Percentiles rank a stretch among this genome's conserved stretches.
Conservation (phyloP, 768 basidiomycete genomes). For the Pluteus cervinus region DNA sequence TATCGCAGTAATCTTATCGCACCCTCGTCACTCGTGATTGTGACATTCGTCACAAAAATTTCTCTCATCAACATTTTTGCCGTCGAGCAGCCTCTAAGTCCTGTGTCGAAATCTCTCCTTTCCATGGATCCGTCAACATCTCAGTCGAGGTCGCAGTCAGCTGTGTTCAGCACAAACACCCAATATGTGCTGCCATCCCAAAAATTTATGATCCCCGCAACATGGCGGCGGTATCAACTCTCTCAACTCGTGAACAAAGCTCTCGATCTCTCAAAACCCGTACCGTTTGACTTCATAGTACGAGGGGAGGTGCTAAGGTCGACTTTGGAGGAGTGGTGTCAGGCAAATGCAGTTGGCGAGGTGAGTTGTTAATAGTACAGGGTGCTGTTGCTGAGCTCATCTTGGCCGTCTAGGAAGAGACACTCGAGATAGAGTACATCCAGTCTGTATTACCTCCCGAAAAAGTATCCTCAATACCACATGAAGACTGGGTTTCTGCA, state of each 20-base stretch:
- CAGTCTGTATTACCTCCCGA: slow-evolving; percentile 85
- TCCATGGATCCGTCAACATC: no score
- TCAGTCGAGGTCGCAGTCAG: slow-evolving; percentile 45
- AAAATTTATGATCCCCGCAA: slow-evolving; percentile 87
- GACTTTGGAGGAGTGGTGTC: slow-evolving; percentile 69
- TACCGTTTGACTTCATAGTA: slow-evolving; percentile 93
- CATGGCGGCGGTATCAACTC: slow-evolving; percentile 93
- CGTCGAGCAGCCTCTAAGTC: no score
- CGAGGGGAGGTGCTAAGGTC: slow-evolving; percentile 74
- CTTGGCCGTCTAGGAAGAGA: slow-evolving; percentile 60
- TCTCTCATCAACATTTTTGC: no score
- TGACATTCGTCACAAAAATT: no score
- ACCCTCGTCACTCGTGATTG: no score
- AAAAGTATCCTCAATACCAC: slow-evolving; percentile 70
- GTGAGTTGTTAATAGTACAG: slow-evolving; percentile 28
- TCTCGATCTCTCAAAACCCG: slow-evolving; percentile 59
- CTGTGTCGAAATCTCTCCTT: no score
- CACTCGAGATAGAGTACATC: slow-evolving; percentile 88
- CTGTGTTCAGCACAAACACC: slow-evolving; percentile 69
- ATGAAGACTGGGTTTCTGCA: slow-evolving; percentile 93
- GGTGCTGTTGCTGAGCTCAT: not conserved
- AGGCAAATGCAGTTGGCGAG: slow-evolving; percentile 65
- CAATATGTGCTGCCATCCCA: slow-evolving; percentile 74
- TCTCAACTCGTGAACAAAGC: slow-evolving; percentile 97
- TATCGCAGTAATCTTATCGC: no score